Evolutionary conservation across 2,329 filamentous ascomycete genomes (phyloP), one percentile per base, ranked within the genome.

Genomic region (Echinosphaeria canescens): DNA sequence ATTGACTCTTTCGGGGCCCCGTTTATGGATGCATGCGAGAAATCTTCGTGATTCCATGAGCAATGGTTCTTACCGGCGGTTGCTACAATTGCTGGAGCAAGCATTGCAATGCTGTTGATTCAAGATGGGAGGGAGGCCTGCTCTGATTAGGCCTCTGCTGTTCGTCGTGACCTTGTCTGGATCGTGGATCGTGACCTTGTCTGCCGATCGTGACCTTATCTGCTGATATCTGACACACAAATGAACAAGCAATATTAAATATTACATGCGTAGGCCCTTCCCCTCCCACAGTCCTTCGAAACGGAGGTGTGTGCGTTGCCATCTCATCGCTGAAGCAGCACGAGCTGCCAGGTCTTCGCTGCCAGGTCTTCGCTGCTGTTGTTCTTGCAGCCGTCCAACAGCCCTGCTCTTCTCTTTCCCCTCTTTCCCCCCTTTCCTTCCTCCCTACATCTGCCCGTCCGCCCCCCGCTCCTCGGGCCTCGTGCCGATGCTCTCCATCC

Each of bases 11-110:
- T n/a, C n/a, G n/a, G 42, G 46, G 67, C 66, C 60, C 66, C 65
- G 66, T 48, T 68, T 70, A 69, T 74, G 69, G 69, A 74, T 70
- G 64, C 65, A 66, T 61, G 62, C 55, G 54, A 74, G 63, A 62
- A 56, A 47, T 42, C 41, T 49, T 46, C 22, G 45, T 48, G 48
- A 50, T 56, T 67, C 59, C 39, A 56, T 65, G 65, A 67, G 51
- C 59, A 53, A 38, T 60, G 62, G 60, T 62, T 70, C 68, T 74
- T 74, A 75, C 69, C 68, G 69, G 62, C 68, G 67, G 67, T 67
- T 59, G 68, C 70, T 54, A 74, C 68, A 74, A 23, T 23, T 8
- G n/a, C 6, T 23, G 8, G 6, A 13, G 6, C 10, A n/a, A 6
- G 12, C 6, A 12, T 23, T 23, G 6, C 22, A n/a, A n/a, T 6